These are phyloP conservation scores for Populus hybrid DNA, from an alignment of 441 rosid genomes.

Conservation along the genomic window DNA sequence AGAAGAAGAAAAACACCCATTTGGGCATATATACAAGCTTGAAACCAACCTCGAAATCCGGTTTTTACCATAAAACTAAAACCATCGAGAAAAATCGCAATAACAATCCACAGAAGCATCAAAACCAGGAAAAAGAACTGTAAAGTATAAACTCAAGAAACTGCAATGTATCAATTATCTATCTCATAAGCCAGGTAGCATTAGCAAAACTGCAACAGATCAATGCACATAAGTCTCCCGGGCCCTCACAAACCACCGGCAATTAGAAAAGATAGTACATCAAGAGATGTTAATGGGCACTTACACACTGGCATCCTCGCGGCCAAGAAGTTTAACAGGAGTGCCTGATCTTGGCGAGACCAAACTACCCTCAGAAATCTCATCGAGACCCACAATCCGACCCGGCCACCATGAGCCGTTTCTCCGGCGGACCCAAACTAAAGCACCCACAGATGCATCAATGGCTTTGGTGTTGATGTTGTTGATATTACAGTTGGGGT, in stretches of 20 bases:
- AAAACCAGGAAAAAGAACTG: background rate
- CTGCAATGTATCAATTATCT: background rate
- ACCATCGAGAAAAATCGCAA: background rate
- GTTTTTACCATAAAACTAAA: background rate
- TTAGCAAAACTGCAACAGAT: background rate
- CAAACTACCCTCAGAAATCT: slow-evolving; percentile 68
- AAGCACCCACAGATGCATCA: slow-evolving; percentile 84
- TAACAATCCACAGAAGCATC: background rate
- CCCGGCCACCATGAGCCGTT: slow-evolving; percentile 99
- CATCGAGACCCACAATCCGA: slow-evolving; percentile 66
- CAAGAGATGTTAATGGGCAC: slow-evolving; percentile 25
- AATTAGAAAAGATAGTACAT: background rate
- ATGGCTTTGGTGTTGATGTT: slow-evolving; percentile 44
- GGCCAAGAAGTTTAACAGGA: slow-evolving; percentile 93
- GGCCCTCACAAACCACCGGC: too few species aligned
- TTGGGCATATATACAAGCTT: background rate
- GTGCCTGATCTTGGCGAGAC: too few species aligned
- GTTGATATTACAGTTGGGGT: slow-evolving; percentile 33
- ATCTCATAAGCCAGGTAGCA: background rate
- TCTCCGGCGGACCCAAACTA: slow-evolving; percentile 96
- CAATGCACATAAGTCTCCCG: background rate
- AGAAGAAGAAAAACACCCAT: background rate
- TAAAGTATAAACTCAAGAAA: background rate
- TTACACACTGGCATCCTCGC: slow-evolving; percentile 94
- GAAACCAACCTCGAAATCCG: background rate